Conservation (phyloP, 441 rosid species). For the Corymbia calophylla region DNA sequence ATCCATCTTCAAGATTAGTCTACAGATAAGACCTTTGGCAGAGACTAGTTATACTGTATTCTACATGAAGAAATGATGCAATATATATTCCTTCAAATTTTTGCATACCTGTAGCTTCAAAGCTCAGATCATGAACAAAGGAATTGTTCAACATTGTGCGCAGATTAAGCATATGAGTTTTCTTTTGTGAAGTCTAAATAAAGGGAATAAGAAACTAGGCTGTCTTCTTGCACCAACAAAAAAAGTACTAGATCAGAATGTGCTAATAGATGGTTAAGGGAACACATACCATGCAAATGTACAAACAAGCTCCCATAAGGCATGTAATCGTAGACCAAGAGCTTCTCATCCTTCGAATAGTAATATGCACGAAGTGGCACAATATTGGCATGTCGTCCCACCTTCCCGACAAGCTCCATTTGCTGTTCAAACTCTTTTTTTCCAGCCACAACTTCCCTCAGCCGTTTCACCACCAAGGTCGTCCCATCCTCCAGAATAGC, state of each 20-base stretch:
- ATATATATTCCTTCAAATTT: neutral
- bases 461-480: slow-evolving; percentile 66
- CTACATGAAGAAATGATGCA: neutral
- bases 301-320: slow-evolving; percentile 48
- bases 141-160: neutral
- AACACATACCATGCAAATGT: slow-evolving; percentile 50
- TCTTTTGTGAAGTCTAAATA: neutral
- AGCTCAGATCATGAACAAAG: neutral
- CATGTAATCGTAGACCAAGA: slow-evolving; percentile 54
- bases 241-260: neutral
- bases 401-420: slow-evolving; percentile 54
- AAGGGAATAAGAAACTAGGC: neutral
- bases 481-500: slow-evolving; percentile 66
- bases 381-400: slow-evolving; percentile 53
- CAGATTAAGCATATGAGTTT: neutral
- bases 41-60: neutral
- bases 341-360: slow-evolving; percentile 72
- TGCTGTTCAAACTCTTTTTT: slow-evolving; percentile 74
- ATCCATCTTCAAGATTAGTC: neutral
- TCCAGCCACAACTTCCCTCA: slow-evolving; percentile 66
- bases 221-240: neutral
- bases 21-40: neutral
- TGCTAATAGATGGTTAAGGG: neutral
- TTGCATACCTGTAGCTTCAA: neutral
- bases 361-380: slow-evolving; percentile 68